Base-by-base conservation (phyloP, 805 yeast species). In the Candida saitoana region DNA sequence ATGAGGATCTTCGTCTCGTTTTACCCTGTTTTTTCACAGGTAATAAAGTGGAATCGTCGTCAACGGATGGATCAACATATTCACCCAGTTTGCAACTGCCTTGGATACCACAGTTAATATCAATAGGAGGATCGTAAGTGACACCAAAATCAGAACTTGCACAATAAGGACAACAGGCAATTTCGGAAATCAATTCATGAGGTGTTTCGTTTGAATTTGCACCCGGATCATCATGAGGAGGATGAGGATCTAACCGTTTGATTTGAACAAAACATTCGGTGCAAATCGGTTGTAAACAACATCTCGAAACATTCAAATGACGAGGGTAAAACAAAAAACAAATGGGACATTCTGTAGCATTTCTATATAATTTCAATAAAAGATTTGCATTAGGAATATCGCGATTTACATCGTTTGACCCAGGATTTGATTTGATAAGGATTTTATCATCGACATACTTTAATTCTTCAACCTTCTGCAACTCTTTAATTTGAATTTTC, bases 181-280 rank as follows among this genome's bases (percentile, higher is more conserved):
- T 85, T 56, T 90, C 97, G 11, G 95, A 83, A 1, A 85, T 81
- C 42, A 91, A 73, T 29, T 79, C 71, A 40, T 82, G 82, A 7
- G 87, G 84, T 19, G 57, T 60, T 25, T 62, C 65, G 38, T 51
- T 50, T 11, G 44, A 40, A 6, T 46, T 36, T 37, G 48, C 48
- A 12, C 48, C 49, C 6, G 41, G 45, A 14, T 53, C 59, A 49
- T 83, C 91, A 56, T 88, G 95, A 1, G 96, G 96, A 25, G 89
- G 87, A 63, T 91, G 98, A 0, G 99, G 98, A 8, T 87, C 95
- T 25, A 81, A 67, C 40, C 99, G 75, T 60, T 87, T 88, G 59
- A 91, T 89, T 62, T 91, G 97, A 8, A 91, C 97, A 74, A 91
- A 93, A 59, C 99, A 91, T 63, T 91, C 98, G 2, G 96, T 77